Evolutionary conservation across 768 basidiomycete genomes (phyloP).

Genomic region (Russula earlei): DNA sequence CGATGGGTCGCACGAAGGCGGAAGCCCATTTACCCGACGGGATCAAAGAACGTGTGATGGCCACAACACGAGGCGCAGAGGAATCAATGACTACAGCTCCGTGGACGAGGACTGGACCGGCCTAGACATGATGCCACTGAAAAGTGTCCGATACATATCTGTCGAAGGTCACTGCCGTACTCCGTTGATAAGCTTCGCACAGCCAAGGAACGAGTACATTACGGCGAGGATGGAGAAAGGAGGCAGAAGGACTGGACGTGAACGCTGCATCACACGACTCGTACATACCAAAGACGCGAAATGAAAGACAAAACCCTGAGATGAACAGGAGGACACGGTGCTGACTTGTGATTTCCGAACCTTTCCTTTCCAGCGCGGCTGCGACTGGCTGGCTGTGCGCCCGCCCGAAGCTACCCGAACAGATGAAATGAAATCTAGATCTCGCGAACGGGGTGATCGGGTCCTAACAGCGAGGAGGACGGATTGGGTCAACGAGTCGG

Average conservation of each 20-base stretch:
- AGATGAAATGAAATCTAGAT: slow-evolving; percentile 8
- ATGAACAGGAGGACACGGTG: background rate
- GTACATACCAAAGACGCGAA: background rate
- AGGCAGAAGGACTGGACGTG: background rate
- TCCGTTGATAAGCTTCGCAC: background rate
- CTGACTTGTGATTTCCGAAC: background rate
- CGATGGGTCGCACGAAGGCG: background rate
- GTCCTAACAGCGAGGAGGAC: background rate
- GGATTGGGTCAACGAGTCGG: background rate
- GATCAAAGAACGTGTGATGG: slow-evolving; percentile 14
- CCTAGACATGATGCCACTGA: slow-evolving; percentile 5
- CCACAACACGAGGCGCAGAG: slow-evolving; percentile 5
- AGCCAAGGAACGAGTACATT: background rate
- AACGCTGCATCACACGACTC: background rate
- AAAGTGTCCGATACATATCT: background rate
- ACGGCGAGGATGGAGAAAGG: background rate
- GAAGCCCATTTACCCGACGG: background rate
- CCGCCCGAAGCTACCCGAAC: slow-evolving; percentile 1
- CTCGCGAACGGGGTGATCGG: background rate
- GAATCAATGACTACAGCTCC: background rate
- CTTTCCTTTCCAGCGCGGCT: background rate
- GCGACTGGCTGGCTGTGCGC: background rate
- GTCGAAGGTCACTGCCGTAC: background rate
- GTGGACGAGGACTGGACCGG: background rate
- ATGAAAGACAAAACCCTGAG: slow-evolving; percentile 1